Conservation (phyloP, 2,329 filamentous ascomycete species). For the Xylaria multiplex region DNA sequence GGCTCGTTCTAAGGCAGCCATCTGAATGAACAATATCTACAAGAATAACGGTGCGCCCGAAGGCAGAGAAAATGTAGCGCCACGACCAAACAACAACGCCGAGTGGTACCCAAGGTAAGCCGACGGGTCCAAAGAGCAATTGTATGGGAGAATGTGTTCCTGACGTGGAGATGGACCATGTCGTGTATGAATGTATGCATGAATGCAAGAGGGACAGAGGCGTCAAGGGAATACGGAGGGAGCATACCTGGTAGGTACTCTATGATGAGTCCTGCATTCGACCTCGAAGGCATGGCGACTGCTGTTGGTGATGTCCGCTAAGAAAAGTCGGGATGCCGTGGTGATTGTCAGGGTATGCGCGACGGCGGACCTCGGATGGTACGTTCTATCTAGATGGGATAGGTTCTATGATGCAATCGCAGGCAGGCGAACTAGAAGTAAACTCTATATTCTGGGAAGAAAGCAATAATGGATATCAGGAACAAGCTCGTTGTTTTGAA, state of each 20-base stretch:
- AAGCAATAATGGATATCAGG: conserved; percentile 10
- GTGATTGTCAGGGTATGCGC: neutral
- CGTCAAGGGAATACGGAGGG: conserved; percentile 46
- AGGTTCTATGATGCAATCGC: conserved; percentile 21
- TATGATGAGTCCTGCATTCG: conserved; percentile 86
- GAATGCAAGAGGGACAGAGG: conserved; percentile 21
- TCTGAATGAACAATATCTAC: conserved; percentile 30
- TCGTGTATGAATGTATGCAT: neutral
- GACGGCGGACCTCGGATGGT: neutral
- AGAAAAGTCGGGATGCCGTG: neutral
- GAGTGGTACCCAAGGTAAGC: no score
- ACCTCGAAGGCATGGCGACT: conserved; percentile 59
- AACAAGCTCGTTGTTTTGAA: neutral
- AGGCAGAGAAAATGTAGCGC: neutral
- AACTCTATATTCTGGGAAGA: conserved; percentile 12
- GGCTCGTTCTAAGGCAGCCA: conserved; percentile 32
- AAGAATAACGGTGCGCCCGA: conserved; percentile 28
- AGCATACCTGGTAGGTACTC: conserved; percentile 92
- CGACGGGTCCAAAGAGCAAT: neutral
- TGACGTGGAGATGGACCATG: neutral
- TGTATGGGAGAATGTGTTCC: neutral
- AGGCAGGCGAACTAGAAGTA: neutral
- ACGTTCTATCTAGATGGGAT: neutral
- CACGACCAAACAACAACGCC: neutral
- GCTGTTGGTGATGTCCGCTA: conserved; percentile 30